Evolutionary conservation across 1,284 basidiomycete species (phyloP).

Genomic region (Fistulinella cinereoalba): DNA sequence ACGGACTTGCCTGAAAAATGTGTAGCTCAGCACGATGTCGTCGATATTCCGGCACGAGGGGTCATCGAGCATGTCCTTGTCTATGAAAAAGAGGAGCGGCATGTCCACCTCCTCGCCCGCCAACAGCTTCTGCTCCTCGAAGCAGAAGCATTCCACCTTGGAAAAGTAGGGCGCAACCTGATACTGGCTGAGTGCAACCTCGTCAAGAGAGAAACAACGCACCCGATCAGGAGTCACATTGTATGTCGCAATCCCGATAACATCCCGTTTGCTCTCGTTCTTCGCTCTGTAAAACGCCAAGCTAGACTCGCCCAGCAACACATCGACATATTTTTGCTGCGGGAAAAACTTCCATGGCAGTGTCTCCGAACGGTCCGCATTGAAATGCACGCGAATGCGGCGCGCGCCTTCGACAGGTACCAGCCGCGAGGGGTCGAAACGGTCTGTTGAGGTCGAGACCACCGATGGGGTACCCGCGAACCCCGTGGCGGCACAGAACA

Average conservation of each 20-base stretch:
- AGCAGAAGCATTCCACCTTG: constrained; percentile 99
- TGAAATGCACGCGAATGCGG: constrained; percentile 93
- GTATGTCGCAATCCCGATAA: constrained; percentile 99
- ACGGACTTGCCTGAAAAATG: constrained; percentile 83
- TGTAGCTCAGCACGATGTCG: constrained; percentile 93
- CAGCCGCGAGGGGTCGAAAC: constrained; percentile 79
- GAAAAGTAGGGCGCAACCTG: constrained; percentile 98
- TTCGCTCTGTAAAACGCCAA: constrained; percentile 96
- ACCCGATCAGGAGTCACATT: constrained; percentile 94
- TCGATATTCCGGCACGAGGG: constrained; percentile 83
- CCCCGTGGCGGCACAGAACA: constrained; percentile 97
- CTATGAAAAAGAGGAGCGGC: constrained; percentile 98
- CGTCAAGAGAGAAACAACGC: constrained; percentile 27
- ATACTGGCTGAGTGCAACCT: neutral
- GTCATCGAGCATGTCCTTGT: constrained; percentile 94
- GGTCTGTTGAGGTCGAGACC: constrained; percentile 55
- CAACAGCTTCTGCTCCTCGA: constrained; percentile 95
- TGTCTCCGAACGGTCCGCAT: constrained; percentile 85
- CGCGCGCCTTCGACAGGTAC: constrained; percentile 69
- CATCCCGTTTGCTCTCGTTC: constrained; percentile 82
- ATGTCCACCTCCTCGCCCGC: constrained; percentile 98
- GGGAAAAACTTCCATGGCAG: constrained; percentile 94
- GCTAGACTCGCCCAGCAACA: constrained; percentile 94
- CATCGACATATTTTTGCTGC: constrained; percentile 86
- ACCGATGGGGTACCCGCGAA: constrained; percentile 95